Base-by-base conservation (phyloP, 495 filamentous ascomycete species). In the Penicillium psychrofluorescens region DNA sequence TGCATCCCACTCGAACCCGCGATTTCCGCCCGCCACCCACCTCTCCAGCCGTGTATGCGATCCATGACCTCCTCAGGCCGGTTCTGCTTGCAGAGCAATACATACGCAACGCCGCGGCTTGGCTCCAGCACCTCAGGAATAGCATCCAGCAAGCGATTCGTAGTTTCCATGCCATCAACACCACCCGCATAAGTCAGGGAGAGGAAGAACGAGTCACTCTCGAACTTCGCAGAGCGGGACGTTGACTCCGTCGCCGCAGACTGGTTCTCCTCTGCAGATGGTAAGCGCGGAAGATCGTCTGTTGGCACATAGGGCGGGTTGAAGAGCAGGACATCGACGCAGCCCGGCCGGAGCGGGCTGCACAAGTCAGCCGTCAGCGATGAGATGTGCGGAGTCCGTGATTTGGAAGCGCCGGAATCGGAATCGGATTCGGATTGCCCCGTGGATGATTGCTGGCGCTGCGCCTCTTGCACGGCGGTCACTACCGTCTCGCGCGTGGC, bases 241-340 rank as follows among this genome's bases (percentile, higher is more conserved):
- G 68, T 43, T 2, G 54, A 37, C 10, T 50, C 31, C 29, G 35
- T 30, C 6, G 29, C 40, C 6, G 42, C 29, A 14, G 57, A 46
- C 13, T 45, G 53, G 29, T 54, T 55, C 30, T 58, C 61, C 8
- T 54, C 50, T 2, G 62, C 45, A 1, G 57, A 55, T 8, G 66
- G 68, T 1, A 77, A 44, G 8, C 64, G 44, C 1, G 84, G 90
- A 27, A 95, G 53, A n/a, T 79, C 76, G 11, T 77, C 66, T 1
- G 88, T 90, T 6, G 92, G 92, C 7, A 97, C 92, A 53, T 98
- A 98, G 0, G 92, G 92, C 30, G 92, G 92, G 58, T 98, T 98
- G 74, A 97, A 97, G 29, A 98, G 75, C 28, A 97, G 69, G 15
- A 98, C 76, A 58, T 97, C 92, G 0, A 95, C 78, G 31, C 58